phyloP scores from a whole-genome alignment of 2,329 filamentous ascomycete genomes.

The Myotisia sp. region DNA sequence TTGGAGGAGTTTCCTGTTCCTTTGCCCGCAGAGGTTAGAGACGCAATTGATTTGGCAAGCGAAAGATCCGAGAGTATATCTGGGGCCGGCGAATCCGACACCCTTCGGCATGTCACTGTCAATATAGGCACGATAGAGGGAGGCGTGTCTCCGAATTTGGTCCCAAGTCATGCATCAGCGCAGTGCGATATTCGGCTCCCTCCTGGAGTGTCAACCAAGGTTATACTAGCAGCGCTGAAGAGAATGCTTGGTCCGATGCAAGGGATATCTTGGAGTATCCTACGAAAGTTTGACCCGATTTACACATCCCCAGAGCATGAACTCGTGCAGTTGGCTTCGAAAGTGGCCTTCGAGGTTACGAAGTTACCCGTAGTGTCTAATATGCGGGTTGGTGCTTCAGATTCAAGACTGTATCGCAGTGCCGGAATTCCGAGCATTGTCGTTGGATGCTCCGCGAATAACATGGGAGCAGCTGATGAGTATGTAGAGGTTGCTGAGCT shows the following conservation, averaged over 20 bases:
- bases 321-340: slow-evolving; percentile 6
- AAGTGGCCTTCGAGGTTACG: slow-evolving; percentile 5
- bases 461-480: slow-evolving; percentile 11
- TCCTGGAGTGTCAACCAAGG: slow-evolving; percentile 4
- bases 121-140: slow-evolving; percentile 9
- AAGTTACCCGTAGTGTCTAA: slow-evolving; percentile 2
- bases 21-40: slow-evolving; percentile 5
- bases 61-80: slow-evolving; percentile 7
- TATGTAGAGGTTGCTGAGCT: slow-evolving; percentile 9
- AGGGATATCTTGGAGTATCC: slow-evolving; percentile 6
- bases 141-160: slow-evolving; percentile 9
- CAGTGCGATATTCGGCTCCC: slow-evolving; percentile 10
- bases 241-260: slow-evolving; percentile 7
- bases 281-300: slow-evolving; percentile 7
- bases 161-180: slow-evolving; percentile 6
- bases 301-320: slow-evolving; percentile 9
- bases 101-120: slow-evolving; percentile 7
- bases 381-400: slow-evolving; percentile 10
- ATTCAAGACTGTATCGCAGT: slow-evolving; percentile 8
- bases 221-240: slow-evolving; percentile 2
- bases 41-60: slow-evolving; percentile 5
- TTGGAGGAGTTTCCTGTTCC: slow-evolving; percentile 5
- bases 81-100: slow-evolving; percentile 6
- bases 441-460: slow-evolving; percentile 8
- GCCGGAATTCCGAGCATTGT: slow-evolving; percentile 9